Base-by-base conservation (phyloP, 768 basidiomycete genomes). In the Scleroderma citrinum region DNA sequence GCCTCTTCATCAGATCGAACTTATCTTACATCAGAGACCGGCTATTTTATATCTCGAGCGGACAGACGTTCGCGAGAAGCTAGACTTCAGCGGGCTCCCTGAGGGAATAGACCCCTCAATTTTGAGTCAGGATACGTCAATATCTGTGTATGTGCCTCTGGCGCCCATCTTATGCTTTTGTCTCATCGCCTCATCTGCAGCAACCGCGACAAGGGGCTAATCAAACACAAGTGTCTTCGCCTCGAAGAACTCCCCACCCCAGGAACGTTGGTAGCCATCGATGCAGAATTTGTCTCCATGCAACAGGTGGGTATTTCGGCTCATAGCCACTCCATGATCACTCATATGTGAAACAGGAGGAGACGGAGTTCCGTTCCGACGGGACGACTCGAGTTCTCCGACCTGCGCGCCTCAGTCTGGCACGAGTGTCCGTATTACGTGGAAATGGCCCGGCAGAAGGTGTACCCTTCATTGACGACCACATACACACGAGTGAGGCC, bases 231-330 rank as follows among this genome's bases (percentile, higher is more conserved):
- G 56, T 76, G 78, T 26, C 70, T 98, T 24, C 68, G 71, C 13
- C 70, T 71, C 17, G 79, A 83, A 14, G 96, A 99, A 65, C 67
- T 96, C 7, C 94, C 95, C 0, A 77, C 69, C 48, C 83, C 86
- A 5, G 96, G 92, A 12, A 94, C 87, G 5, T 69, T 95, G 36
- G 84, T 99, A 32, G 85, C 95, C 3, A 97, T 99, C 53, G 96
- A 99, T 59, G 94, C 95, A 2, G 95, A 99, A 61, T 99, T 99
- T 61, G 95, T 99, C 20, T 87, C 85, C 5, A 88, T 99, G 80
- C 93, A 98, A 65, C 90, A 93, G 74, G 91, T 87, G 52, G 20
- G 17, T 7, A 41, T 59, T 43, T 47, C 29, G 24, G 3, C 56
- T 41, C 34, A 29, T 44, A 21, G 13, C 12, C 39, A 48, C 14